Conservation (phyloP, 1,284 basidiomycete genomes). For the Hypsizygus ulmarius region DNA sequence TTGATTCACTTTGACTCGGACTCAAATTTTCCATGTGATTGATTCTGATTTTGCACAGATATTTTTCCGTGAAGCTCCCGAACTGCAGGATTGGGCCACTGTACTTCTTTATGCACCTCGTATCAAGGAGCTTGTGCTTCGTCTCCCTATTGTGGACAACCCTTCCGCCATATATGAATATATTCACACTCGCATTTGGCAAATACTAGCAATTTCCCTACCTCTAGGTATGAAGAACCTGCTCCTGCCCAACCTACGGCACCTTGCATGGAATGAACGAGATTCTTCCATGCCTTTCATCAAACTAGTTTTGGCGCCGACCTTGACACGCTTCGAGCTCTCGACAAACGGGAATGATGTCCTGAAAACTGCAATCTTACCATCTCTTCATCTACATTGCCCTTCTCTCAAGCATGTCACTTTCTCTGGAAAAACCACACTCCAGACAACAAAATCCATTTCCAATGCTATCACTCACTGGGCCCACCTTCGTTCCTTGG, state of each 20-base stretch:
- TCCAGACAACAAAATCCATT: not conserved
- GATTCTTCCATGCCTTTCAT: not conserved
- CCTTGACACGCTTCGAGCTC: not conserved
- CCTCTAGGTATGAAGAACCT: not conserved
- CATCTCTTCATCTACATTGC: not conserved
- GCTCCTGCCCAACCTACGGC: slow-evolving; percentile 1
- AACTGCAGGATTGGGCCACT: not conserved
- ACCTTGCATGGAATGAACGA: not conserved
- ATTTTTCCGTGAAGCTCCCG: not conserved
- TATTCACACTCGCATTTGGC: not conserved
- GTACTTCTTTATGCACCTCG: not conserved
- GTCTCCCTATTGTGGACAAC: not conserved
- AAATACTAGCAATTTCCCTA: not conserved
- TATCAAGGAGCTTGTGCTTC: not conserved
- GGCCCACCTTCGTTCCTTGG: not conserved
- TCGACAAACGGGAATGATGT: too few species aligned
- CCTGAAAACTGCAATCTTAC: not conserved
- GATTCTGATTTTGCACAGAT: not conserved
- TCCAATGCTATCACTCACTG: not conserved
- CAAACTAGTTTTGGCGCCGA: not conserved
- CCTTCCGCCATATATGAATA: not conserved
- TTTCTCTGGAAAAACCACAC: not conserved
- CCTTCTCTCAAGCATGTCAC: not conserved
- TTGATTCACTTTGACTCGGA: too few species aligned
- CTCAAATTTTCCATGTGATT: too few species aligned